Percentiles rank a stretch among this genome's conserved stretches.
These are phyloP conservation scores for Albugo candida DNA, from an alignment of 352 stramenopile genomes.

Conservation along the genomic window DNA sequence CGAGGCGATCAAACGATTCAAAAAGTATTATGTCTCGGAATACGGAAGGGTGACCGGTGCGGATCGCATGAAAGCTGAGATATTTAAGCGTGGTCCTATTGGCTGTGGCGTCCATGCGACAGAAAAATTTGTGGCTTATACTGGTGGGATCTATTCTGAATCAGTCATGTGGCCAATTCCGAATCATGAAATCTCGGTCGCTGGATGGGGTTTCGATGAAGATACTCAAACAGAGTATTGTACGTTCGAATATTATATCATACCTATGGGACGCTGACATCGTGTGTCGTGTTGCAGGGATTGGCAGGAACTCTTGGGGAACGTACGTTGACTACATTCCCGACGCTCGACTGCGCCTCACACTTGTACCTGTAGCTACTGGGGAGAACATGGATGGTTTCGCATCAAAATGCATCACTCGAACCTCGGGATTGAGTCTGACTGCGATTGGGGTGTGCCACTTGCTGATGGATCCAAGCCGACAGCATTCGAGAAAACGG, in stretches of 20 bases:
- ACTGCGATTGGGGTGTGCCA: conserved; percentile 78
- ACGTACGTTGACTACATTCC: conserved; percentile 12
- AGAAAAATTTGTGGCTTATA: conserved; percentile 64
- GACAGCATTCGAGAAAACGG: background rate
- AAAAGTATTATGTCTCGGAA: conserved; percentile 80
- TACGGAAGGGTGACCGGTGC: conserved; percentile 74
- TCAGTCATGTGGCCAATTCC: conserved; percentile 61
- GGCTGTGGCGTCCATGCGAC: conserved; percentile 77
- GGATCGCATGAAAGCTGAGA: conserved; percentile 83
- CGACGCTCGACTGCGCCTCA: background rate
- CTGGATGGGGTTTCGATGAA: conserved; percentile 74
- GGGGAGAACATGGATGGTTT: conserved; percentile 86
- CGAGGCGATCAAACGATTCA: conserved; percentile 69
- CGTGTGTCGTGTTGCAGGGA: conserved; percentile 20
- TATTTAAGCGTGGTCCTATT: conserved; percentile 81
- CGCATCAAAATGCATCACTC: conserved; percentile 80
- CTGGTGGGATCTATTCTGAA: conserved; percentile 68
- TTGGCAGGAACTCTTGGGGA: conserved; percentile 83
- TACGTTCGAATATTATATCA: conserved; percentile 9
- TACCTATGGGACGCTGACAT: background rate
- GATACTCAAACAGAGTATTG: conserved; percentile 80
- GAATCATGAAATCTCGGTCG: conserved; percentile 81
- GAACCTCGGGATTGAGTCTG: conserved; percentile 76
- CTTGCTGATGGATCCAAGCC: conserved; percentile 65
- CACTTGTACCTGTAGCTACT: conserved; percentile 24